These are phyloP conservation scores for Nepenthes mirabilis DNA, from an alignment of 148 eudicot species.

Conservation along the genomic window DNA sequence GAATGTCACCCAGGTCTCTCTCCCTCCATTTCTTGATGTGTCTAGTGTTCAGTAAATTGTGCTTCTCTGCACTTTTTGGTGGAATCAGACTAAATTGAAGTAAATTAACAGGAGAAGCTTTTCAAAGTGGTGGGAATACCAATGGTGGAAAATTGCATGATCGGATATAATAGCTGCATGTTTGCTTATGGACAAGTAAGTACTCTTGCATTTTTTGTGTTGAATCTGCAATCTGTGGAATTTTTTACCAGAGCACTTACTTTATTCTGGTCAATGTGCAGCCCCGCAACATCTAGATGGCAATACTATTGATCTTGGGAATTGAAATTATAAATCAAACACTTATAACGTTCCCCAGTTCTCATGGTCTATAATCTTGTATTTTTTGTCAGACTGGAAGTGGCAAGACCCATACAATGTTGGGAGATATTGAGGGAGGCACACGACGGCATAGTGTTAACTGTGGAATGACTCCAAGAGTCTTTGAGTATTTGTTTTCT, in stretches of 20 bases:
- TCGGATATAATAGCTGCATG: conserved; percentile 97
- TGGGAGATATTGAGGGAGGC: conserved; percentile 94
- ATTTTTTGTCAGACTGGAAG: conserved; percentile 60
- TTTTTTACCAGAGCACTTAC: too few species aligned
- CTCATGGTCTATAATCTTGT: not conserved
- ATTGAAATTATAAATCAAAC: not conserved
- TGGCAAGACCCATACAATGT: conserved; percentile 97
- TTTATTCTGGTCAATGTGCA: too few species aligned
- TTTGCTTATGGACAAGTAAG: conserved; percentile 99
- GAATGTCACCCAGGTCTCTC: conserved; percentile 70
- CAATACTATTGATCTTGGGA: too few species aligned
- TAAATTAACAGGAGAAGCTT: conserved; percentile 62
- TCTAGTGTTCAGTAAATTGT: not conserved
- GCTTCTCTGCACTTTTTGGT: not conserved
- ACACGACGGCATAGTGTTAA: conserved; percentile 90
- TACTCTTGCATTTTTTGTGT: conserved; percentile 2
- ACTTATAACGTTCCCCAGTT: not conserved
- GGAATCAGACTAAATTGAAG: conserved; percentile 1
- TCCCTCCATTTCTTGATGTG: not conserved
- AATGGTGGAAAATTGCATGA: conserved; percentile 93
- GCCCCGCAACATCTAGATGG: too few species aligned
- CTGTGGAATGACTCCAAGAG: conserved; percentile 98
- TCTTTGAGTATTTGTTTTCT: conserved; percentile 84
- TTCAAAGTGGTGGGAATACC: conserved; percentile 93
- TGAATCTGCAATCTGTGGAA: not conserved